Evolutionary conservation across 306 rosid species (phyloP).

Genomic region (Gastrolobium villosum): DNA sequence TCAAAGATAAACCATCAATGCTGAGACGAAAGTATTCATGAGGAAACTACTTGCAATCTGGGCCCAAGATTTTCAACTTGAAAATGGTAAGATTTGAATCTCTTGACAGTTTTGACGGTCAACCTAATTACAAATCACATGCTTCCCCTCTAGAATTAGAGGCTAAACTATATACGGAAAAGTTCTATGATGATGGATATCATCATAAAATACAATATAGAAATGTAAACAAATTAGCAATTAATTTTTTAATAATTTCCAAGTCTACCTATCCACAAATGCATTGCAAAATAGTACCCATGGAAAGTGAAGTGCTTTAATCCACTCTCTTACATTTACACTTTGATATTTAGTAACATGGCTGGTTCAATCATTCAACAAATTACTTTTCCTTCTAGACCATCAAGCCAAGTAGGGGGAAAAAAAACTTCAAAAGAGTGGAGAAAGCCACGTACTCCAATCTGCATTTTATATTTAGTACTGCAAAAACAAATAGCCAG

Average conservation of each 20-base stretch:
- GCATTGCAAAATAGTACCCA: slow-evolving; percentile 3
- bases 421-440: background rate
- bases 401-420: background rate
- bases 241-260: background rate
- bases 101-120: background rate
- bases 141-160: background rate
- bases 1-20: background rate
- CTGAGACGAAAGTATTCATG: background rate
- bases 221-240: background rate
- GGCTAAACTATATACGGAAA: background rate
- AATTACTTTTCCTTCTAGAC: background rate
- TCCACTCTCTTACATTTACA: background rate
- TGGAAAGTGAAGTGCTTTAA: background rate
- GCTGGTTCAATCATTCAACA: background rate
- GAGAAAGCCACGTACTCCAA: background rate
- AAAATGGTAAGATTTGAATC: background rate
- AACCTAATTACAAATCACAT: background rate
- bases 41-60: background rate
- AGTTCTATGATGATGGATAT: background rate
- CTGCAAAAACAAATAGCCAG: background rate
- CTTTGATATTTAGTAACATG: background rate
- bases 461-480: background rate
- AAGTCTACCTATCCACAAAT: slow-evolving; percentile 17
- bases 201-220: background rate
- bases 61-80: background rate